A percentile compares a stretch with the other conserved stretches of the same genome.
These are phyloP conservation scores for Cercospora sp. DNA, from an alignment of 2,329 filamentous ascomycete genomes.

Conservation along the genomic window DNA sequence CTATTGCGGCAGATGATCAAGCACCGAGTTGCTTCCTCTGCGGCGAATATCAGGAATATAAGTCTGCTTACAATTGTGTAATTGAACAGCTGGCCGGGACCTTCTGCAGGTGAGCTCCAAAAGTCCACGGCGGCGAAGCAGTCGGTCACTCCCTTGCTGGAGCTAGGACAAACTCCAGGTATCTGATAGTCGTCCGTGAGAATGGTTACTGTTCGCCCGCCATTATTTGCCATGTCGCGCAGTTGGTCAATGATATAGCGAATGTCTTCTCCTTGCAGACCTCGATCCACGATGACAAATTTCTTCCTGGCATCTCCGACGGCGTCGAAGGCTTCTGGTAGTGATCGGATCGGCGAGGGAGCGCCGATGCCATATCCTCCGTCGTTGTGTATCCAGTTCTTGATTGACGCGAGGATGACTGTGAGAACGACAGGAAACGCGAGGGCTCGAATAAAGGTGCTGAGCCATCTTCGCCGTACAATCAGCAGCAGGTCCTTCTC, in stretches of 20 bases:
- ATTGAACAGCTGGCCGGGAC: conserved; percentile 68
- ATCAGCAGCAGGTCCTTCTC: conserved; percentile 57
- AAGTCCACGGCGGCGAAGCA: conserved; percentile 78
- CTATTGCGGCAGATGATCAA: not conserved
- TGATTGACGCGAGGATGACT: conserved; percentile 54
- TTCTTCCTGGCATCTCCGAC: conserved; percentile 62
- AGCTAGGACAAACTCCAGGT: conserved; percentile 58
- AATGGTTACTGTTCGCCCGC: conserved; percentile 56
- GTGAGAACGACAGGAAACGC: conserved; percentile 56
- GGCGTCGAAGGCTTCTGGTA: conserved; percentile 61
- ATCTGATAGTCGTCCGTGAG: conserved; percentile 60
- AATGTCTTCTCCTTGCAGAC: conserved; percentile 64
- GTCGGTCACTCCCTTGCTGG: conserved; percentile 59
- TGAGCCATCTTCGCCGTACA: conserved; percentile 52
- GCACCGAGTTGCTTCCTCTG: not conserved
- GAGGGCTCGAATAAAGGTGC: conserved; percentile 55
- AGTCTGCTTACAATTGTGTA: conserved; percentile 54
- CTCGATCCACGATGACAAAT: conserved; percentile 76
- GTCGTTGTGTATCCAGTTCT: conserved; percentile 76
- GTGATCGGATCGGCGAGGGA: conserved; percentile 59
- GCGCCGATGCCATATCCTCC: conserved; percentile 71
- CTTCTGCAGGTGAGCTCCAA: conserved; percentile 70
- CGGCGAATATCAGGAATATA: not conserved
- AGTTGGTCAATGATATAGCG: conserved; percentile 67
- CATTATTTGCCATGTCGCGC: conserved; percentile 55